phyloP scores from a whole-genome alignment of 2,329 filamentous ascomycete genomes.

The Tolypocladium sp. region DNA sequence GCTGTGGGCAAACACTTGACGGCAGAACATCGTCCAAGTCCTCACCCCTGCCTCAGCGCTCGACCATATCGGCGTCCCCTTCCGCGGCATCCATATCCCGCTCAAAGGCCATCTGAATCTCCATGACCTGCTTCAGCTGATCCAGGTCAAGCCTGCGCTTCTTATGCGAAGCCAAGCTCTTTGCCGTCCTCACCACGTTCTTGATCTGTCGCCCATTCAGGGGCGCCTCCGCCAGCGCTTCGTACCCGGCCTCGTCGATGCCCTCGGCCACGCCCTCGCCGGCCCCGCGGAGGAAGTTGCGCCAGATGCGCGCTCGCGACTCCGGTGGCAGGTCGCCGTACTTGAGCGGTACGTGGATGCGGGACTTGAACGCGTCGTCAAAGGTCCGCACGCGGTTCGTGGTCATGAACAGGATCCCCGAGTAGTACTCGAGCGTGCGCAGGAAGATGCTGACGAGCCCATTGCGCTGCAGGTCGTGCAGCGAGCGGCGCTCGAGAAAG shows the following conservation, averaged over 20 bases:
- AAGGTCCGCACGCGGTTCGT: constrained; percentile 40
- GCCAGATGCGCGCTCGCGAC: neutral
- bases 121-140: neutral
- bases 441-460: constrained; percentile 31
- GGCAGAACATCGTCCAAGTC: too few relatives aligned
- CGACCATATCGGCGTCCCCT: neutral
- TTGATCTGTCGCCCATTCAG: neutral
- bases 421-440: constrained; percentile 36
- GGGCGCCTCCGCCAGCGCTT: neutral
- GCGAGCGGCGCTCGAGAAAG: constrained; percentile 20
- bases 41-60: neutral
- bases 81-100: neutral
- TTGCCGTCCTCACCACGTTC: neutral
- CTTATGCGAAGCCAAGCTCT: constrained; percentile 2
- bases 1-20: too few relatives aligned
- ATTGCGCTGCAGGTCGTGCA: constrained; percentile 21
- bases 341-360: constrained; percentile 34
- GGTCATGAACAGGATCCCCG: constrained; percentile 38
- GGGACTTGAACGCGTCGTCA: constrained; percentile 40
- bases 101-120: neutral
- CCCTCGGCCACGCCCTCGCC: neutral
- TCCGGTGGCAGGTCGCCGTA: constrained; percentile 14
- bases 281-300: neutral
- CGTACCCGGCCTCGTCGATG: neutral
- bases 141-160: neutral